These are phyloP conservation scores for Fusarium camptoceras DNA, from an alignment of 2,329 filamentous ascomycete genomes.

Conservation along the genomic window DNA sequence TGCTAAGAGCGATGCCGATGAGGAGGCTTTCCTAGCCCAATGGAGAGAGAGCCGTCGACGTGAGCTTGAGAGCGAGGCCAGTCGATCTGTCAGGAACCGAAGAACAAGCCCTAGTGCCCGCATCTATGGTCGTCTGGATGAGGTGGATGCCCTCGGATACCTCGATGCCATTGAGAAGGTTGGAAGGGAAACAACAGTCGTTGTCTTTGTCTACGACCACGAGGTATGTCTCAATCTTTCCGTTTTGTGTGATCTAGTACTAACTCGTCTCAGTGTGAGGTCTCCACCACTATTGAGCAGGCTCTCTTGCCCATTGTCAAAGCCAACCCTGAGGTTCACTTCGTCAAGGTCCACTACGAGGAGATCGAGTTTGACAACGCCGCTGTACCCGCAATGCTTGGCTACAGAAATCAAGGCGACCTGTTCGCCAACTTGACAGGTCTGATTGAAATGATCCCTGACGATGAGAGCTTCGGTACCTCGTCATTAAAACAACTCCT, in stretches of 20 bases:
- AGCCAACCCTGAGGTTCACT: slow-evolving; percentile 78
- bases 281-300: slow-evolving; percentile 82
- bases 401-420: slow-evolving; percentile 88
- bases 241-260: slow-evolving; percentile 1
- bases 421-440: slow-evolving; percentile 91
- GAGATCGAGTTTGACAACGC: slow-evolving; percentile 95
- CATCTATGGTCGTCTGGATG: slow-evolving; percentile 81
- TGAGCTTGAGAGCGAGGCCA: slow-evolving; percentile 77
- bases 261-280: slow-evolving; percentile 71
- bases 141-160: slow-evolving; percentile 90
- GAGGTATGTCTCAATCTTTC: slow-evolving; percentile 69
- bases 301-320: slow-evolving; percentile 81
- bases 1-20: slow-evolving; percentile 67
- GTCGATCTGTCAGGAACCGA: slow-evolving; percentile 67
- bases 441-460: slow-evolving; percentile 85
- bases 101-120: slow-evolving; percentile 81
- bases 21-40: slow-evolving; percentile 82
- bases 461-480: slow-evolving; percentile 69
- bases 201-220: slow-evolving; percentile 93
- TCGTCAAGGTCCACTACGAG: slow-evolving; percentile 90
- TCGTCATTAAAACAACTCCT: slow-evolving; percentile 65
- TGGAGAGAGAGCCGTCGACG: slow-evolving; percentile 86
- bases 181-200: slow-evolving; percentile 80
- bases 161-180: slow-evolving; percentile 97
- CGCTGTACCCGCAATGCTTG: slow-evolving; percentile 86